Conservation (phyloP, 202 grass and related monocot genomes). For the Brachypodium distachyon region DNA sequence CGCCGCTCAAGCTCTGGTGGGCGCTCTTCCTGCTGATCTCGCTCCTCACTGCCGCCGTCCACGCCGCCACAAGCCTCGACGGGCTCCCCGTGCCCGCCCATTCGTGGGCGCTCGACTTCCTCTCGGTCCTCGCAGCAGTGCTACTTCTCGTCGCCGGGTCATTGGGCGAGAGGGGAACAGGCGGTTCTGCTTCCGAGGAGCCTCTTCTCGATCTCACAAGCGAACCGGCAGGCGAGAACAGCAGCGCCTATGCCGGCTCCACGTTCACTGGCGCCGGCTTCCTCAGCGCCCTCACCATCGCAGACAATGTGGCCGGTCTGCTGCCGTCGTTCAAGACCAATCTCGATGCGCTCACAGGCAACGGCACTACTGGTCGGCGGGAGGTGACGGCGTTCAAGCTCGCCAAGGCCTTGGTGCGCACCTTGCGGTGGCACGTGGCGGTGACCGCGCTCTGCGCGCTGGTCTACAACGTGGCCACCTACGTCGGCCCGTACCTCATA, state of each 20-base stretch:
- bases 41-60: not conserved
- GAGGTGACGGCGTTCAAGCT: slow-evolving; percentile 37
- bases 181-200: slow-evolving; percentile 27
- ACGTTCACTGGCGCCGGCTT: not conserved
- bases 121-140: slow-evolving; percentile 17
- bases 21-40: slow-evolving; percentile 53
- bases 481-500: slow-evolving; percentile 35
- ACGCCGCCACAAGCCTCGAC: slow-evolving; percentile 9
- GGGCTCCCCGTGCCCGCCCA: slow-evolving; percentile 4
- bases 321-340: not conserved
- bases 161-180: not conserved
- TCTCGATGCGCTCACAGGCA: not conserved
- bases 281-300: not conserved
- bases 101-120: slow-evolving; percentile 45
- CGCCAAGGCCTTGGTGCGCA: slow-evolving; percentile 51
- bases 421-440: slow-evolving; percentile 41
- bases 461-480: slow-evolving; percentile 52
- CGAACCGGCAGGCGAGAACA: not conserved
- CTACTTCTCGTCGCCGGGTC: slow-evolving; percentile 27
- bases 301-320: not conserved
- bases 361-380: not conserved
- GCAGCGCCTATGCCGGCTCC: not conserved
- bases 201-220: slow-evolving; percentile 47
- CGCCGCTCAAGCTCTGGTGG: slow-evolving; percentile 48
- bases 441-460: slow-evolving; percentile 57